Conservation (phyloP, 306 rosid genomes). For the Acacia melanoxylon region DNA sequence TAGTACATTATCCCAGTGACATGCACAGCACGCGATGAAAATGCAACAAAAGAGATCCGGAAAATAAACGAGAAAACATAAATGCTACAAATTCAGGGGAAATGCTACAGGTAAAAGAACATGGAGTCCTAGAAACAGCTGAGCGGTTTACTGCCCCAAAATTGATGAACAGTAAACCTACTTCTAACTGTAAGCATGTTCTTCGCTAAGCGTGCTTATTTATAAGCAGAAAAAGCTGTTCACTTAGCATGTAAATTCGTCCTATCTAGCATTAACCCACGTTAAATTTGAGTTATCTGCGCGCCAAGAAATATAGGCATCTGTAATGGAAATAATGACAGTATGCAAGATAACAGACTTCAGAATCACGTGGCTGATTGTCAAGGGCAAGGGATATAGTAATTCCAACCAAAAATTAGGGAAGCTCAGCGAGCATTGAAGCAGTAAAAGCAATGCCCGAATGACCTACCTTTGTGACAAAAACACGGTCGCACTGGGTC, state of each 20-base stretch:
- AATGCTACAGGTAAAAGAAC: not conserved
- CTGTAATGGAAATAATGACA: not conserved
- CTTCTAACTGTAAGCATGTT: not conserved
- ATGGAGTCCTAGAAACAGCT: not conserved
- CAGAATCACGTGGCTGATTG: not conserved
- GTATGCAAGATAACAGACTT: not conserved
- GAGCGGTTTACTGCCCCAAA: not conserved
- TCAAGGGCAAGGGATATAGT: not conserved
- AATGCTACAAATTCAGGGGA: not conserved
- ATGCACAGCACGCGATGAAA: not conserved
- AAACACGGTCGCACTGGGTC: conserved; percentile 61
- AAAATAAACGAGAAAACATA: too few species aligned
- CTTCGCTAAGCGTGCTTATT: not conserved
- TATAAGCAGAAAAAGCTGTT: not conserved
- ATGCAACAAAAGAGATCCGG: not conserved
- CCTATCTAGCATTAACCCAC: not conserved
- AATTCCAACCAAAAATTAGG: not conserved
- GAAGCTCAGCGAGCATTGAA: not conserved
- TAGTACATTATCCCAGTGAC: not conserved
- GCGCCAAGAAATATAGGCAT: not conserved
- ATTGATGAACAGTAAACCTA: not conserved
- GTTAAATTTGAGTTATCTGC: not conserved
- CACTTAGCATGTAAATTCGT: not conserved
- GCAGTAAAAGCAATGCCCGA: not conserved
- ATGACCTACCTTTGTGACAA: conserved; percentile 72